Conservation (phyloP, 1,284 basidiomycete genomes). For the Chondrostereum purpureum region DNA sequence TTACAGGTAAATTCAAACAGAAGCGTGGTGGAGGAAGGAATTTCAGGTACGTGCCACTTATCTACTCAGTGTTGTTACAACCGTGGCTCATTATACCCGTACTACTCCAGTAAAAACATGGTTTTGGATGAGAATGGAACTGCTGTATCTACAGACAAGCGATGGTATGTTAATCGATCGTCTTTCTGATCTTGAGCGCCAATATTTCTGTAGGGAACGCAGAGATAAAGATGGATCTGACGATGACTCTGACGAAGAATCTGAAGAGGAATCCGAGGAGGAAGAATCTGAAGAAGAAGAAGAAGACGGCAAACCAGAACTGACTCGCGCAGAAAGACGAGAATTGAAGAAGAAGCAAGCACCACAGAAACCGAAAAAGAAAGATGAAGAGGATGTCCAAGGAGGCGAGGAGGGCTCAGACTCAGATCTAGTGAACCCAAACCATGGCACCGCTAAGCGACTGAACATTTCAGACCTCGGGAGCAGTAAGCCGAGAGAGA, state of each 20-base stretch:
- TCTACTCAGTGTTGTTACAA: constrained; percentile 3
- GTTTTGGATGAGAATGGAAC: constrained; percentile 54
- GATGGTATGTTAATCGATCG: constrained; percentile 28
- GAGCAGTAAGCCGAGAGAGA: constrained; percentile 45
- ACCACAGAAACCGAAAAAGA: constrained; percentile 35
- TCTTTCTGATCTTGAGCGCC: neutral
- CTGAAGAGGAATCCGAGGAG: constrained; percentile 29
- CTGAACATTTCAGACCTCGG: constrained; percentile 60
- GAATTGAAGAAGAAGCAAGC: constrained; percentile 71
- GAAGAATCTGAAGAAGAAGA: constrained; percentile 34
- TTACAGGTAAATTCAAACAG: constrained; percentile 72
- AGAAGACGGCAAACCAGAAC: constrained; percentile 38
- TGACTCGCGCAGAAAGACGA: constrained; percentile 59
- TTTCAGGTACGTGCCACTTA: constrained; percentile 49
- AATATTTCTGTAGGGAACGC: neutral
- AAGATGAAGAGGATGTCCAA: constrained; percentile 32
- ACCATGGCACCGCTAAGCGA: constrained; percentile 54
- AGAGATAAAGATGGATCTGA: neutral
- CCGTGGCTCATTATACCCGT: no score
- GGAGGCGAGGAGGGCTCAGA: constrained; percentile 48
- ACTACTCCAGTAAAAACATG: constrained; percentile 52
- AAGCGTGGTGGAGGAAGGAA: constrained; percentile 82
- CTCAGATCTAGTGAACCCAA: constrained; percentile 62
- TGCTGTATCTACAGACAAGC: constrained; percentile 44
- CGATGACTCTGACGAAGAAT: constrained; percentile 24